Base-by-base conservation (phyloP, 2,329 filamentous ascomycete species). In the Triangularia verruculosa region DNA sequence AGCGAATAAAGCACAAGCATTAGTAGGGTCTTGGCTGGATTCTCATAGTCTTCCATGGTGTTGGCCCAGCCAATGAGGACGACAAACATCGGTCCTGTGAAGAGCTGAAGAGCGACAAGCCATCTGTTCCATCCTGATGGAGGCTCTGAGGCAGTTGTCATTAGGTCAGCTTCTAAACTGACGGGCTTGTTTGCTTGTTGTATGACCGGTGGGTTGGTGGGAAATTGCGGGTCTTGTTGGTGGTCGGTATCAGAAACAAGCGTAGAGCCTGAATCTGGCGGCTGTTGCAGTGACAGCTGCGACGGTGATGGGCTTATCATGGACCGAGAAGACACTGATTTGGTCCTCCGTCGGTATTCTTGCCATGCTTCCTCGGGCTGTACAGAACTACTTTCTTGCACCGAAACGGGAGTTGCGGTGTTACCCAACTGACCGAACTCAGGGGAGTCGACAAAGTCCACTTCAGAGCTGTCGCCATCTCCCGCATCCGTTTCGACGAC, bases 21-120 rank as follows among this genome's bases (percentile, higher is more conserved):
- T 15, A 89, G 61, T 30, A 93, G 79, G 24, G 78, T 78, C 67
- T 75, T 78, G 32, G 77, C 72, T 1, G 84, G 79, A 28, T 80
- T 75, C n/a, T 84, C 80, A 55, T 83, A 75, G 55, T 90, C 87
- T 28, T 89, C 80, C 43, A 76, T 73, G 61, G 83, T 80, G 70
- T 91, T 91, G 24, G 85, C 87, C 87, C 89, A 96, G 20, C 92
- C 75, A 28, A 97, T 86, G 17, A 92, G 74, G 1, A 91, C 84
- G 53, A 93, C 86, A 75, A 98, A 97, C 22, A 95, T 76, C 0
- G 95, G 95, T 0, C 93, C 92, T 0, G 90, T 91, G 73, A 97
- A 93, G 57, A 95, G 83, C 72, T 99, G 96, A 9, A 95, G 76
- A 12, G 88, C 86, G 12, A 96, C 85, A 3, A 99, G 85, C 94